Evolutionary conservation across 2,329 filamentous ascomycete species (phyloP), one percentile per base, ranked within the genome.

Genomic region (Coniochaeta hoffmannii): DNA sequence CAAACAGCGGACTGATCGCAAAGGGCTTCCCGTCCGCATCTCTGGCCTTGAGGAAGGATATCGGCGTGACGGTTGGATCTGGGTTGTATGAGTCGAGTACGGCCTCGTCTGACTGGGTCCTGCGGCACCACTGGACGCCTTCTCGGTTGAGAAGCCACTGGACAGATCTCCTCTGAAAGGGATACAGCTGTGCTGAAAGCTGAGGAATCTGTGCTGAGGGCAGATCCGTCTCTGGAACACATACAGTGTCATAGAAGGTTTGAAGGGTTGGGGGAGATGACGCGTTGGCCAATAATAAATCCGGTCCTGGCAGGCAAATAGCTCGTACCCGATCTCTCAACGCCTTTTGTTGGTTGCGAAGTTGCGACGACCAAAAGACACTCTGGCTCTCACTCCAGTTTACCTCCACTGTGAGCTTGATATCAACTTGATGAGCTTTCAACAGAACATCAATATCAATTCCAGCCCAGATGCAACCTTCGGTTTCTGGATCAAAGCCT

Each of bases 71-170:
- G 15, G 59, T 26, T n/a, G 55, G 31, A 9, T 57, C 9, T 7
- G 59, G 17, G 0, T 55, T 36, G 26, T 63, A 62, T 4, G 66
- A 60, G n/a, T 63, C 61, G 12, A 76, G 59, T 24, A 61, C 58
- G 9, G 41, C 50, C 5, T 49, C 56, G 19, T 61, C 41, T 24
- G 52, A 53, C n/a, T 58, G 53, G 7, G 46, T 59, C n/a, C 2
- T 34, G 19, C 49, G 28, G 15, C 11, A 12, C 76, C 78, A 85
- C 22, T 71, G 65, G 2, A 83, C 77, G 4, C 83, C 83, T 70
- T 93, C 89, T 49, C 85, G 78, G 41, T 71, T 70, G 49, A 92
- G 68, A 56, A 91, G 73, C 88, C 88, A 93, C 50, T 83, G 76
- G 2, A 91, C 74, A 1, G 87, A 81, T 57, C 87, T 75, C 55